Conservation (phyloP, 768 basidiomycete species). For the Pleurotus ostreatus region DNA sequence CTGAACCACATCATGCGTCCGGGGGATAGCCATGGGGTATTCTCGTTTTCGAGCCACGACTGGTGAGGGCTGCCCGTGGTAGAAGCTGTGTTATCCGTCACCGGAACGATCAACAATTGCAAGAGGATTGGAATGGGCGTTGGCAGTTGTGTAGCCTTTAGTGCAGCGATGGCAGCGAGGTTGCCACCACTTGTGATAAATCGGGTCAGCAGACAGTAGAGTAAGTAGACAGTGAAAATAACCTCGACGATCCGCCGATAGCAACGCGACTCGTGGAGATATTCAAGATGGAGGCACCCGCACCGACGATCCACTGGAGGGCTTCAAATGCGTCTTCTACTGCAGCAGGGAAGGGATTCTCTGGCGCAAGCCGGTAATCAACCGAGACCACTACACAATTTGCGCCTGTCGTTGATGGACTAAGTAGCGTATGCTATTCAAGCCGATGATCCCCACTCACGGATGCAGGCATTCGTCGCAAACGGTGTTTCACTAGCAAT, state of each 20-base stretch:
- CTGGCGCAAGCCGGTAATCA: constrained; percentile 71
- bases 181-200: constrained; percentile 54
- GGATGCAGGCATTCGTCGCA: constrained; percentile 53
- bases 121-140: constrained; percentile 54
- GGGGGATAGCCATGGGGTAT: constrained; percentile 57
- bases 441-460: constrained; percentile 27
- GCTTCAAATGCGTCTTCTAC: constrained; percentile 69
- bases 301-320: constrained; percentile 52
- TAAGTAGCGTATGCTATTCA: neutral
- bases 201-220: neutral
- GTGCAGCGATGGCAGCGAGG: constrained; percentile 59
- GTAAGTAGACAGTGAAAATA: constrained; percentile 9
- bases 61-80: constrained; percentile 18
- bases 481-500: constrained; percentile 60
- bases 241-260: constrained; percentile 75
- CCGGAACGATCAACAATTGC: constrained; percentile 68
- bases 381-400: constrained; percentile 62
- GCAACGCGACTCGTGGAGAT: constrained; percentile 54
- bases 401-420: constrained; percentile 34
- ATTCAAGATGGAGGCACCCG: constrained; percentile 42
- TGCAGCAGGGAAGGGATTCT: constrained; percentile 66
- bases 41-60: constrained; percentile 54
- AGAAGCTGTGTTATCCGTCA: constrained; percentile 66
- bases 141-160: constrained; percentile 49
- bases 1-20: constrained; percentile 75